Percentiles rank a stretch among this genome's conserved stretches.
These are phyloP conservation scores for Pelargonium fulgidum DNA, from an alignment of 441 rosid species.

Conservation along the genomic window DNA sequence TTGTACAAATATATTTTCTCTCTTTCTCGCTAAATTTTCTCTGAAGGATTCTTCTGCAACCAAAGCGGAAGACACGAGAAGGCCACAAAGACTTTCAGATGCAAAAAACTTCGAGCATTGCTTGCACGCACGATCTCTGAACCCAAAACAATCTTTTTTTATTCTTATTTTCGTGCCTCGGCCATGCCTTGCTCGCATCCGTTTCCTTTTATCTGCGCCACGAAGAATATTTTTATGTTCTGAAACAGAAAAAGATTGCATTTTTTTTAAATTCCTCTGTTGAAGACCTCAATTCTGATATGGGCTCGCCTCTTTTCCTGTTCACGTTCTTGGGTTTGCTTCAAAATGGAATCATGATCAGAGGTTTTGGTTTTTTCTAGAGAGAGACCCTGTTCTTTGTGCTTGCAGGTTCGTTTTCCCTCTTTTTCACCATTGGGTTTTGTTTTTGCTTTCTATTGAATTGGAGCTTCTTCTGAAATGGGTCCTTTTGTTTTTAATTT, in stretches of 20 bases:
- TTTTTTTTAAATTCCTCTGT: not conserved
- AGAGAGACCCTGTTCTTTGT: not conserved
- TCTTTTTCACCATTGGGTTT: not conserved
- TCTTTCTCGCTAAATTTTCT: not conserved
- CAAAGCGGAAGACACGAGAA: not conserved
- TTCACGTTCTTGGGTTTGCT: constrained; percentile 26
- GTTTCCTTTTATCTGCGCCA: constrained; percentile 23
- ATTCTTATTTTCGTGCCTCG: not conserved
- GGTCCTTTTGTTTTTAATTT: not conserved
- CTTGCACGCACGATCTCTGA: constrained; percentile 7
- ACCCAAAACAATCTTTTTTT: not conserved
- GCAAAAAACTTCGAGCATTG: not conserved
- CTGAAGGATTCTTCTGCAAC: not conserved
- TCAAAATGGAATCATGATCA: constrained; percentile 23
- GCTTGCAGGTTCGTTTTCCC: not conserved
- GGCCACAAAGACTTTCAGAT: not conserved
- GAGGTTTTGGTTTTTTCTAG: constrained; percentile 15
- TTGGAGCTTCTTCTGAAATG: not conserved
- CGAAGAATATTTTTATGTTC: not conserved
- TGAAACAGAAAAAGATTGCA: not conserved
- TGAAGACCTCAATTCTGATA: constrained; percentile 3
- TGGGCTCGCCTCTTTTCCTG: constrained; percentile 25
- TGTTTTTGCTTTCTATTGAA: not conserved
- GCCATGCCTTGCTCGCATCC: not conserved
- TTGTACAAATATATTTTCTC: not conserved